Base-by-base conservation (phyloP, 495 filamentous ascomycete genomes). In the Durotheca rogersii region DNA sequence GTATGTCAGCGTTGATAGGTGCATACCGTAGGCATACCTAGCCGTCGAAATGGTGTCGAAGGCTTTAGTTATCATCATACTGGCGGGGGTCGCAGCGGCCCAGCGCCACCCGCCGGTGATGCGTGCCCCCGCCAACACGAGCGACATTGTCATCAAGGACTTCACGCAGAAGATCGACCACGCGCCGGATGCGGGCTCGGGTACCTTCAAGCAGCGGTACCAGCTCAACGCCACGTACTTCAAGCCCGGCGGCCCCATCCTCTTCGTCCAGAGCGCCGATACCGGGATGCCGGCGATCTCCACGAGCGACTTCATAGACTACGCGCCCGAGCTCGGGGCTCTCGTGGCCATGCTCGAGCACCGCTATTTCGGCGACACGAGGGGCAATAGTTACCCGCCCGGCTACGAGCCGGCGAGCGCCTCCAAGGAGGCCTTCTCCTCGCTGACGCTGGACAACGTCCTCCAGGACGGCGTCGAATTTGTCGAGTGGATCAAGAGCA, bases 301-400 rank as follows among this genome's bases (percentile, higher is more conserved):
- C 30, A n/a, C 43, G 4, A 55, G 43, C 43, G 58, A 52, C 27
- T 61, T 57, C 14, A 49, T 52, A 10, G 58, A 61, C 27, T 61
- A 61, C 30, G 58, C 58, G 11, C 41, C 46, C n/a, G 45, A 53
- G n/a, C 47, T 61, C 1, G 43, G 40, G 7, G 58, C 47, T 7
- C 47, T 61, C 30, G 53, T 56, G 6, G 51, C 43, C 9, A 57
- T 51, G 29, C 58, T 61, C 31, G 58, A 61, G 21, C 58, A 61
- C 27, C 47, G 58, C n/a, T 61, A 35, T 40, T 61, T 56, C 9
- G 58, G 51, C 33, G 51, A 56, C 16, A 27, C 29, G 11, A 34
- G 30, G n/a, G 23, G 35, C 25, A 53, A 48, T 10, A 56, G 58
- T 38, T 61, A 52, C 19, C 58, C 53, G 16, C 16, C 25, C 9